Conservation (phyloP, 306 rosid species). For the Canavalia ensiformis region DNA sequence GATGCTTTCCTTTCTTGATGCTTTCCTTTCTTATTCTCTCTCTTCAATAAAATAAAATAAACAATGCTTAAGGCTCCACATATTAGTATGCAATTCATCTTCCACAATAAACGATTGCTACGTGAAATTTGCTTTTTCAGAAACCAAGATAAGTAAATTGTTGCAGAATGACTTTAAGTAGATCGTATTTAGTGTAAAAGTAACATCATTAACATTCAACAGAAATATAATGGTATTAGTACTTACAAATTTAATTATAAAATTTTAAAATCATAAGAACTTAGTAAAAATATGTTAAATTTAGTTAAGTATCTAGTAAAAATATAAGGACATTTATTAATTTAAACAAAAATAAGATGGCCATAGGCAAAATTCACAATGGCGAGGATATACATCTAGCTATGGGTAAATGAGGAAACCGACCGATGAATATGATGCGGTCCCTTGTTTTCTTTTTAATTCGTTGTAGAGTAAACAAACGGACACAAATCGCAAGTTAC, state of each 20-base stretch:
- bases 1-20: too few species aligned
- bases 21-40: too few species aligned
- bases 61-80: too few species aligned
- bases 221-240: not conserved
- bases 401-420: not conserved
- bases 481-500: not conserved
- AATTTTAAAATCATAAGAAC: not conserved
- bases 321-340: not conserved
- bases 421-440: not conserved
- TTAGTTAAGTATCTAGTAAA: not conserved
- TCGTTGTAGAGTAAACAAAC: not conserved
- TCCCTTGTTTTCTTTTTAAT: not conserved
- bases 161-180: too few species aligned
- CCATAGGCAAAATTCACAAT: not conserved
- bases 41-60: too few species aligned
- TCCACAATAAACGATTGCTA: too few species aligned
- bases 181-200: too few species aligned
- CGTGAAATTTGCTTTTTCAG: too few species aligned
- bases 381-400: not conserved
- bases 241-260: not conserved
- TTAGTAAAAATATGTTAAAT: not conserved
- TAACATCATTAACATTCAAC: too few species aligned
- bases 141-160: too few species aligned
- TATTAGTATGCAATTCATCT: too few species aligned
- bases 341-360: not conserved